These are phyloP conservation scores for Jackrogersella multiformis DNA, from an alignment of 495 filamentous ascomycete species.

Conservation along the genomic window DNA sequence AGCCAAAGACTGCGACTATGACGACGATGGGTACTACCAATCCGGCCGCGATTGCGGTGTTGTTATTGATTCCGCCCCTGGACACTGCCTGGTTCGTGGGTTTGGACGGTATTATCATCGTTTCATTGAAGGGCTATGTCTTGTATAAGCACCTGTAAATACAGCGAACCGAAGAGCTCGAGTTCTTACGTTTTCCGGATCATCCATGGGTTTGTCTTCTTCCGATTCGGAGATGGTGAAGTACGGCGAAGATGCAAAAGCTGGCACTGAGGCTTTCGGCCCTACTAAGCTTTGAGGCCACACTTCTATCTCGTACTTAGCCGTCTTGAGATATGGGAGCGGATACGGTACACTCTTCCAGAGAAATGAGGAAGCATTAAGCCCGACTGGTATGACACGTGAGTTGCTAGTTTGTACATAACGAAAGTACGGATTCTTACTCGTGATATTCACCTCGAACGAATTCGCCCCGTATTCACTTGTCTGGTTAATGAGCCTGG, in stretches of 20 bases:
- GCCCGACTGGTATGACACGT: slow-evolving; percentile 36
- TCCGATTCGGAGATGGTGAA: slow-evolving; percentile 28
- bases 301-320: slow-evolving; percentile 53
- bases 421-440: slow-evolving; percentile 32
- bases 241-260: slow-evolving; percentile 32
- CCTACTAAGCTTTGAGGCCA: slow-evolving; percentile 29
- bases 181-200: slow-evolving; percentile 11
- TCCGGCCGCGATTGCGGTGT: slow-evolving; percentile 42
- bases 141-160: slow-evolving; percentile 5
- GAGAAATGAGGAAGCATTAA: slow-evolving; percentile 44
- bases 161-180: background rate
- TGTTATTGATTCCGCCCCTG: slow-evolving; percentile 30
- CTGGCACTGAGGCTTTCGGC: slow-evolving; percentile 3
- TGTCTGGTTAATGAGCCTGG: slow-evolving; percentile 48
- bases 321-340: slow-evolving; percentile 47
- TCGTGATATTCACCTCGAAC: slow-evolving; percentile 46
- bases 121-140: slow-evolving; percentile 23
- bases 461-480: slow-evolving; percentile 44
- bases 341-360: slow-evolving; percentile 53
- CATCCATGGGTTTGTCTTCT: background rate
- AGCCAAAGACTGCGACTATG: slow-evolving; percentile 35
- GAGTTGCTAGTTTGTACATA: slow-evolving; percentile 11
- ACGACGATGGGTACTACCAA: slow-evolving; percentile 40
- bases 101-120: slow-evolving; percentile 29
- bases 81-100: slow-evolving; percentile 25